A percentile compares a stretch with the other conserved stretches of the same genome.
phyloP scores from a whole-genome alignment of 1,139 yeast genomes.

The Schwanniomyces etchellsii region DNA sequence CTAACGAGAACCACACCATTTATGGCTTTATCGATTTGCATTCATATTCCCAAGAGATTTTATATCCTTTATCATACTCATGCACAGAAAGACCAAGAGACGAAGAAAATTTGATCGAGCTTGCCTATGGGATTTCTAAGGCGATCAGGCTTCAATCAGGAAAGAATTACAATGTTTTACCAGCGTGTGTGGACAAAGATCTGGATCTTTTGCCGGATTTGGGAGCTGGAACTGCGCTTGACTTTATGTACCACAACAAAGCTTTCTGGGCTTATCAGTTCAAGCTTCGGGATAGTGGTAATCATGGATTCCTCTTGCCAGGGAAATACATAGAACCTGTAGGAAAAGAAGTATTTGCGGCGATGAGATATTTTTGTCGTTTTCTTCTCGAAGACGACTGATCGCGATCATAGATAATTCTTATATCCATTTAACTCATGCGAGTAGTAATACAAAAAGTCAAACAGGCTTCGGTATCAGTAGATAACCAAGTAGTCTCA shows the following conservation, averaged over 20 bases:
- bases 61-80: slow-evolving; percentile 79
- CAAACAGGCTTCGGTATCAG: slow-evolving; percentile 80
- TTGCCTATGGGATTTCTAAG: slow-evolving; percentile 76
- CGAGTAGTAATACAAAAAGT: slow-evolving; percentile 86
- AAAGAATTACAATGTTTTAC: slow-evolving; percentile 58
- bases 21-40: slow-evolving; percentile 79
- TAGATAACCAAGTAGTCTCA: slow-evolving; percentile 64
- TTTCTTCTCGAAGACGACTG: slow-evolving; percentile 47
- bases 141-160: slow-evolving; percentile 63
- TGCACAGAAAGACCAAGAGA: slow-evolving; percentile 72
- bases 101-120: slow-evolving; percentile 71
- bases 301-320: slow-evolving; percentile 79
- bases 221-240: slow-evolving; percentile 79
- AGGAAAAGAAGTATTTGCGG: slow-evolving; percentile 67
- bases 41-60: slow-evolving; percentile 76
- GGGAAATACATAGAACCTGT: slow-evolving; percentile 66
- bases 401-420: slow-evolving; percentile 1
- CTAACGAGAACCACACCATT: slow-evolving; percentile 54
- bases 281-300: slow-evolving; percentile 77
- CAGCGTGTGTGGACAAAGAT: slow-evolving; percentile 77
- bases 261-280: slow-evolving; percentile 84
- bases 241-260: slow-evolving; percentile 75
- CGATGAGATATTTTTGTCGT: slow-evolving; percentile 63
- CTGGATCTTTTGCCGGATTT: slow-evolving; percentile 65
- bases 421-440: slow-evolving; percentile 37